Base-by-base conservation (phyloP, 129 eudicot species). In the Flaveria robusta region DNA sequence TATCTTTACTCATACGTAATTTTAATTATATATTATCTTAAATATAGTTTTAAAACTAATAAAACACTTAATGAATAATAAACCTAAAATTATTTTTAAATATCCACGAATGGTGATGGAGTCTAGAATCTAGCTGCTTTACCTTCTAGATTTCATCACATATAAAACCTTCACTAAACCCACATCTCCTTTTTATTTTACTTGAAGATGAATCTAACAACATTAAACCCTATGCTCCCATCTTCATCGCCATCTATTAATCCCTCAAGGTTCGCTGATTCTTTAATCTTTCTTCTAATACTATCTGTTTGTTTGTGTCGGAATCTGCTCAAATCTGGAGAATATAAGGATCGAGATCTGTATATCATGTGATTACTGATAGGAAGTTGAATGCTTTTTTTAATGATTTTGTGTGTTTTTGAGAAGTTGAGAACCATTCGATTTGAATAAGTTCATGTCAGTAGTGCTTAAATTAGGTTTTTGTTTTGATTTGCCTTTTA, bases 141-240 rank as follows among this genome's bases (percentile, higher is more conserved):
- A 34, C 52, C 49, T 5, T 75, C 62, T 64, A 66, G 80, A 76
- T 76, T 76, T 50, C 41, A 22, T 49, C 39, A 52, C 80, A 66
- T 26, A 71, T 24, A 77, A 77, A 77, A 27, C 77, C 82, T 60
- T 62, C 70, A 78, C 71, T 70, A 70, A 70, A 78, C 71, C 76
- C 63, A 11, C 67, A 50, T 22, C 70, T 18, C 37, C 45, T 7
- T 46, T 16, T 23, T 23, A 0, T 31, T 34, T 34, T 34, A 5
- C 8, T n/a, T 51, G 39, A 46, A 63, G n/a, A 79, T 79, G 78
- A 63, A 22, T 50, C 58, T 41, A 47, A 34, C 2, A 71, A 22
- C 77, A 42, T 39, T n/a, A 71, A 62, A 65, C 72, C 73, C 83
- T 79, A 62, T 22, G 73, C 67, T 71, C n/a, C 78, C 29, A 49